Evolutionary conservation across 257 asterid species (phyloP).

Genomic region (Anisodus tanguticus): DNA sequence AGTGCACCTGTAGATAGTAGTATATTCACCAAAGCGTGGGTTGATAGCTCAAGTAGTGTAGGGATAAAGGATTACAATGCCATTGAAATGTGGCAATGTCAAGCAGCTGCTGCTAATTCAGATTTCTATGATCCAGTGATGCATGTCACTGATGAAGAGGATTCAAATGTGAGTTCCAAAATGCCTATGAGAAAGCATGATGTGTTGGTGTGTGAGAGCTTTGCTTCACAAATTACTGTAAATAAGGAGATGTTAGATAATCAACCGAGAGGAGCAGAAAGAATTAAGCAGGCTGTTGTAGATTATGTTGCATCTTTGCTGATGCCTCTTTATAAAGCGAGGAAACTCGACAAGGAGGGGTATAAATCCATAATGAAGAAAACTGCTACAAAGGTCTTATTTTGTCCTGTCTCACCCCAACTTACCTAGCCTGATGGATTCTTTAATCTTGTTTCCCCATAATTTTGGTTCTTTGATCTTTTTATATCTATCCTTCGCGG

Average conservation of each 20-base stretch:
- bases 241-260: slow-evolving; percentile 56
- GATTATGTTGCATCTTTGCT: slow-evolving; percentile 93
- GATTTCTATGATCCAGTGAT: slow-evolving; percentile 65
- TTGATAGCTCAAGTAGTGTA: slow-evolving; percentile 83
- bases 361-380: slow-evolving; percentile 97
- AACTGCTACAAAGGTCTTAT: slow-evolving; percentile 93
- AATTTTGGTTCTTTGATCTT: slow-evolving; percentile 28
- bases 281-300: slow-evolving; percentile 85
- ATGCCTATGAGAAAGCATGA: slow-evolving; percentile 49
- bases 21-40: slow-evolving; percentile 94
- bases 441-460: background rate
- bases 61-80: slow-evolving; percentile 93
- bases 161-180: slow-evolving; percentile 66
- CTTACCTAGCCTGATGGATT: background rate
- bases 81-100: slow-evolving; percentile 99
- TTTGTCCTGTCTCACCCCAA: background rate
- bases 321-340: slow-evolving; percentile 97
- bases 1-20: slow-evolving; percentile 78
- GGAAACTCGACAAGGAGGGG: slow-evolving; percentile 88
- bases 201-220: slow-evolving; percentile 68
- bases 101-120: slow-evolving; percentile 98
- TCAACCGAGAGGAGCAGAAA: slow-evolving; percentile 81
- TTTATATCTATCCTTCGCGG: slow-evolving; percentile 23
- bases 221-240: slow-evolving; percentile 72
- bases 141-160: slow-evolving; percentile 81